Evolutionary conservation across 331 rosid genomes (phyloP), one percentile per base, ranked within the genome.

Genomic region (Telfairia occidentalis): DNA sequence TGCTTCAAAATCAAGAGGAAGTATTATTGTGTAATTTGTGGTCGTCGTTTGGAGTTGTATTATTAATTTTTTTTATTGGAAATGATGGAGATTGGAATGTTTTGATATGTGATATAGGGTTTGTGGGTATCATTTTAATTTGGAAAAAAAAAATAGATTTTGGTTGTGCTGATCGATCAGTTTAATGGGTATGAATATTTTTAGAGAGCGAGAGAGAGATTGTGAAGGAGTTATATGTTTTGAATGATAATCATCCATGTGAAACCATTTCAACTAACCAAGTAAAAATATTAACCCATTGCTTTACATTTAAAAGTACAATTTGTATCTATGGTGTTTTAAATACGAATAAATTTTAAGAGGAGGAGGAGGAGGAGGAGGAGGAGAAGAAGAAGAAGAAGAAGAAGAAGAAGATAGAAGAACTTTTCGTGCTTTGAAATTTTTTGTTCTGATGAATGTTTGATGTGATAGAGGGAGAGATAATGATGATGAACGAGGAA

Each of bases 1-100:
- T 94, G 97, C 53, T 88, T 87, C 86, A 86, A 88, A 81, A 78
- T 90, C 86, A 91, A 88, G 86, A 77, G 96, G 18, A 94, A 85
- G 87, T 91, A 76, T 78, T 82, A 84, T 67, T 94, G 97, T 24
- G 79, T 96, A 64, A 75, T 81, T 4, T 94, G 98, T 57, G 61
- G 86, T 52, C 78, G 84, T 63, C 96, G 97, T 11, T 75, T 94
- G 37, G 92, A 89, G 30, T 42, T 94, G 77, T 71, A 72, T 69
- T 82, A 75, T 70, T 87, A 78, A 28, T 9, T 0, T 66, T 30
- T 11, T 45, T 66, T 30, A 4, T 15, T 5, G 15, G 42, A 23
- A 12, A 9, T 23, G 34, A 9, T 55, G 52, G 8, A 46, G 52
- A 46, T 46, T 15, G 8, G 12, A 9, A 12, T 50, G 57, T 16